Percentiles rank a stretch among this genome's conserved stretches.
Conservation (phyloP, 345 rosid species). For the Salix koriyanagi region DNA sequence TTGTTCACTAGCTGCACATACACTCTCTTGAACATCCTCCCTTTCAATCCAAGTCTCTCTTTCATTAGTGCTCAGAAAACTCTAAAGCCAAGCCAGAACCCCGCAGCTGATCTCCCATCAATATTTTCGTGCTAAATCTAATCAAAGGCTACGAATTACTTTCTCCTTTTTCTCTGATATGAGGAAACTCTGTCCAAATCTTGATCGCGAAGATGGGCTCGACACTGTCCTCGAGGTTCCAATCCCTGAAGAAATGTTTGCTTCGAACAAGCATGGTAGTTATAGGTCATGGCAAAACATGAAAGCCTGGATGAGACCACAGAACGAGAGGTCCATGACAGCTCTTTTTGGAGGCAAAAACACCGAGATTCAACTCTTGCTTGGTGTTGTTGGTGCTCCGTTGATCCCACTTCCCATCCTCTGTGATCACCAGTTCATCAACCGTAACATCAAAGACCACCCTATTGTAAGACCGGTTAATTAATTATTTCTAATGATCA, state of each 20-base stretch:
- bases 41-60: conserved; percentile 19
- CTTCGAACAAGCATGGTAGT: conserved; percentile 21
- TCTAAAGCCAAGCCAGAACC: background rate
- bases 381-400: conserved; percentile 94
- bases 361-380: conserved; percentile 82
- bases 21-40: background rate
- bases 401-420: conserved; percentile 74
- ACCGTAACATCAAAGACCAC: conserved; percentile 44
- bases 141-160: background rate
- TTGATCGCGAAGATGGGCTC: conserved; percentile 72
- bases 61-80: background rate
- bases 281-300: conserved; percentile 63
- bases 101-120: background rate
- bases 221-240: conserved; percentile 99
- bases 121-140: conserved; percentile 7
- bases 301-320: conserved; percentile 73
- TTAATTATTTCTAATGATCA: background rate
- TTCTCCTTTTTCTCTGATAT: conserved; percentile 19
- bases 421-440: conserved; percentile 29
- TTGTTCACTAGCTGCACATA: conserved; percentile 5
- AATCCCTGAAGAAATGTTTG: conserved; percentile 86
- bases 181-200: conserved; percentile 95
- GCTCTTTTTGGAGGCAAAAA: conserved; percentile 53
- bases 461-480: conserved; percentile 49
- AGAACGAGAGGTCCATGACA: conserved; percentile 24